Conservation (phyloP, 768 basidiomycete species). For the Fistulinella prunicolor region DNA sequence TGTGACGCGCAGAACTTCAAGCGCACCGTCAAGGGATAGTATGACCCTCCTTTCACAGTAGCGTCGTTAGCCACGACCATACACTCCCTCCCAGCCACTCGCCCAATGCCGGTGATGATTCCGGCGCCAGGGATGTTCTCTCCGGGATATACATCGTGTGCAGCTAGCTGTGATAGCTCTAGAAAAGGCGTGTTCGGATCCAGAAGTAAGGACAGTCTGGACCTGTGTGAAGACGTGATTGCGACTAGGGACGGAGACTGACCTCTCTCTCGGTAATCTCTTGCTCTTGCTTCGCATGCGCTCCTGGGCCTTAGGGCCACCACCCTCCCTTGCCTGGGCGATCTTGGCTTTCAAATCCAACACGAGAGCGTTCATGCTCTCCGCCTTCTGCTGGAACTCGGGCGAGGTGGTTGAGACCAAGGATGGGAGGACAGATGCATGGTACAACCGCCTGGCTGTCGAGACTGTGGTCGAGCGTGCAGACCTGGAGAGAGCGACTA, state of each 20-base stretch:
- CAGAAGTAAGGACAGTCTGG: slow-evolving; percentile 67
- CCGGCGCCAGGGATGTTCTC: slow-evolving; percentile 84
- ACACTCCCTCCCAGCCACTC: slow-evolving; percentile 79
- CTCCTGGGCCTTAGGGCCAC: slow-evolving; percentile 70
- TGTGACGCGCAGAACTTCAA: background rate
- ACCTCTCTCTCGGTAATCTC: slow-evolving; percentile 83
- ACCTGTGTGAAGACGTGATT: slow-evolving; percentile 3
- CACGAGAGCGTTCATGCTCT: slow-evolving; percentile 69
- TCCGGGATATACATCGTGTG: slow-evolving; percentile 78
- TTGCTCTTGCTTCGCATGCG: slow-evolving; percentile 78
- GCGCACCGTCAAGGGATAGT: slow-evolving; percentile 79
- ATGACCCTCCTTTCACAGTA: slow-evolving; percentile 90
- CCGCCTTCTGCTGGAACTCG: slow-evolving; percentile 65
- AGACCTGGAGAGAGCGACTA: slow-evolving; percentile 14
- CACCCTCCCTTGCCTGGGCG: slow-evolving; percentile 61
- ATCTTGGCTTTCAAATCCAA: slow-evolving; percentile 60
- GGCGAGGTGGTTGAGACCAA: slow-evolving; percentile 64
- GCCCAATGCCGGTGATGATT: slow-evolving; percentile 81
- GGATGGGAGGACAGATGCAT: slow-evolving; percentile 73
- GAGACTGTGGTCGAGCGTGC: slow-evolving; percentile 1
- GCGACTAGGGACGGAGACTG: background rate
- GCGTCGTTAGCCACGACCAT: slow-evolving; percentile 93
- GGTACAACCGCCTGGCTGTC: slow-evolving; percentile 42
- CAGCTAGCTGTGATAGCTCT: slow-evolving; percentile 83
- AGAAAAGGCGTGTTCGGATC: slow-evolving; percentile 89